These are phyloP conservation scores for Datura wrightii DNA, from an alignment of 257 asterid species.

Conservation along the genomic window DNA sequence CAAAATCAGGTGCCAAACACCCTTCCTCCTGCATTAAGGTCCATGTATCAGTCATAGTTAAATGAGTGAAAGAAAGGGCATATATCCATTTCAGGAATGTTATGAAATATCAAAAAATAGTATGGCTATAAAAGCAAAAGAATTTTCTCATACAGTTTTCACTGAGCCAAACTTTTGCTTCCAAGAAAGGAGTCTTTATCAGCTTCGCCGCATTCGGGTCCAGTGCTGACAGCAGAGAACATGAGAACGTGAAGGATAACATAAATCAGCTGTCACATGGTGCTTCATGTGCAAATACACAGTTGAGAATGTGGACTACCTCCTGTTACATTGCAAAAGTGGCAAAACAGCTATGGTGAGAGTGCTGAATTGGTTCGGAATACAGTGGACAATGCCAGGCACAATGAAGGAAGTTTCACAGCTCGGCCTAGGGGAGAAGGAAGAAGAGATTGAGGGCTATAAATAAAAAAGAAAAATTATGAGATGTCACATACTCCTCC, in stretches of 20 bases:
- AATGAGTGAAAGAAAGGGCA: no score
- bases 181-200: neutral
- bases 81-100: neutral
- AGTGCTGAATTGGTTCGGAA: neutral
- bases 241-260: neutral
- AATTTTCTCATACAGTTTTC: neutral
- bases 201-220: neutral
- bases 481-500: no score
- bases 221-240: neutral
- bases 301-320: constrained; percentile 4
- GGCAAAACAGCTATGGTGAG: neutral
- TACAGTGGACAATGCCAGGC: neutral
- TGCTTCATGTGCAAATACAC: constrained; percentile 24
- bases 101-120: neutral
- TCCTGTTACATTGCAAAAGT: constrained; percentile 20
- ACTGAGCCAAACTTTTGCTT: constrained; percentile 10
- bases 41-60: no score
- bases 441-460: no score
- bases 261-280: neutral
- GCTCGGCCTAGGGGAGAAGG: neutral
- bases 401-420: neutral
- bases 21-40: no score
- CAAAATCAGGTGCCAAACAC: no score
- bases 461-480: no score
- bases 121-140: neutral